Conservation (phyloP, 306 rosid genomes). For the Oxytropis ochrocephala region DNA sequence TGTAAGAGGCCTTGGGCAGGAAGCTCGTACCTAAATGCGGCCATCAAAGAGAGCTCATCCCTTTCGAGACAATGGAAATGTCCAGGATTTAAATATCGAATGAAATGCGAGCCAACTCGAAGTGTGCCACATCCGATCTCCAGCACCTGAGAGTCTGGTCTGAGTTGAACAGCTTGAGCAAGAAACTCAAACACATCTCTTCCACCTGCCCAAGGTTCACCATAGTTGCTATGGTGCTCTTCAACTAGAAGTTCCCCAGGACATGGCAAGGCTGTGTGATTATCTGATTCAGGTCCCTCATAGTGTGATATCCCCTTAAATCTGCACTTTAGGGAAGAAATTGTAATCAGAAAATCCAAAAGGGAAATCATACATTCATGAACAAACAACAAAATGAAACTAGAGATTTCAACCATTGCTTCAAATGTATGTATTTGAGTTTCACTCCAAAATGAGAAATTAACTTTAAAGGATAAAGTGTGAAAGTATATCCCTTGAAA, state of each 20-base stretch:
- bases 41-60: constrained; percentile 90
- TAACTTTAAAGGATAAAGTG: neutral
- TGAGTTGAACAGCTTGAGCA: constrained; percentile 54
- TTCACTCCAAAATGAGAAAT: neutral
- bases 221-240: constrained; percentile 93
- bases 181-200: constrained; percentile 85
- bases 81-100: constrained; percentile 60
- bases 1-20: constrained; percentile 82
- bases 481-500: neutral
- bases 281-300: constrained; percentile 46
- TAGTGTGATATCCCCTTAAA: constrained; percentile 91
- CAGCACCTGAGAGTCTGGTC: constrained; percentile 49
- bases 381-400: neutral
- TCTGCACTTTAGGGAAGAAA: constrained; percentile 21
- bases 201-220: constrained; percentile 98
- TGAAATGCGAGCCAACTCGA: constrained; percentile 86
- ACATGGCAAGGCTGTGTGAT: constrained; percentile 79
- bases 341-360: neutral
- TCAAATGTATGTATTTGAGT: neutral
- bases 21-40: constrained; percentile 82
- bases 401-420: neutral
- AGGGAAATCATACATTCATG: neutral
- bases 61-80: constrained; percentile 81
- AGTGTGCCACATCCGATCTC: constrained; percentile 97
- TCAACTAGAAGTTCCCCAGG: constrained; percentile 89